Evolutionary conservation across 148 eudicot genomes (phyloP), one percentile per base, ranked within the genome.

Genomic region (Limonium bicolor): DNA sequence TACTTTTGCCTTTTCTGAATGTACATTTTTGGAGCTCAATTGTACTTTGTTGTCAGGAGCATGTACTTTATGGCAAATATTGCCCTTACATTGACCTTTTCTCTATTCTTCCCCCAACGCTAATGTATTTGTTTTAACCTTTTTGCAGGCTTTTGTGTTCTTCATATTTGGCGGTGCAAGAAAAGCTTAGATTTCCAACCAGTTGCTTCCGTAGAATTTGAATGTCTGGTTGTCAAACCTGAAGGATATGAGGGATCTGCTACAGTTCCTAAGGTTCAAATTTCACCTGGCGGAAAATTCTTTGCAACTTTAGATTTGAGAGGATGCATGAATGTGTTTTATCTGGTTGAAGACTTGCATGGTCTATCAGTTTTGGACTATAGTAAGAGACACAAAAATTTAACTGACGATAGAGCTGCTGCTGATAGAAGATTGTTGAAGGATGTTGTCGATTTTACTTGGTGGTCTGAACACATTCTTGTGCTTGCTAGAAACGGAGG

Each of bases 391-490:
- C 42, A n/a, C n/a, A n/a, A 62, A 42, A 41, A 26, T 31, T 20
- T 42, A 27, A 27, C 39, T 34, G 39, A 18, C 38, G 52, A 54
- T 27, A 20, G 31, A 37, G 55, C 63, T 54, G 41, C 59, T 36
- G 53, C 36, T 21, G 56, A 58, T 36, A 63, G 10, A 23, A 62
- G 64, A 61, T 46, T 36, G 18, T 46, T 81, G 17, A 47, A 62
- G 36, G 73, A 75, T 50, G 36, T 78, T 30, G 39, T 67, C 29
- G 97, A 90, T 73, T 80, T 90, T 57, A 66, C 87, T 55, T 90
- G 97, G 97, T 90, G 97, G 97, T 68, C 93, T 64, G 82, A 77
- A 49, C 55, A 50, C 42, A 65, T 80, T 18, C 72, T 86, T 61
- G 63, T 54, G 28, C 48, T 90, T 54, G 82, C 68, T 40, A 62